These are phyloP conservation scores for Glycyrrhiza uralensis DNA, from an alignment of 306 rosid species.

Conservation along the genomic window DNA sequence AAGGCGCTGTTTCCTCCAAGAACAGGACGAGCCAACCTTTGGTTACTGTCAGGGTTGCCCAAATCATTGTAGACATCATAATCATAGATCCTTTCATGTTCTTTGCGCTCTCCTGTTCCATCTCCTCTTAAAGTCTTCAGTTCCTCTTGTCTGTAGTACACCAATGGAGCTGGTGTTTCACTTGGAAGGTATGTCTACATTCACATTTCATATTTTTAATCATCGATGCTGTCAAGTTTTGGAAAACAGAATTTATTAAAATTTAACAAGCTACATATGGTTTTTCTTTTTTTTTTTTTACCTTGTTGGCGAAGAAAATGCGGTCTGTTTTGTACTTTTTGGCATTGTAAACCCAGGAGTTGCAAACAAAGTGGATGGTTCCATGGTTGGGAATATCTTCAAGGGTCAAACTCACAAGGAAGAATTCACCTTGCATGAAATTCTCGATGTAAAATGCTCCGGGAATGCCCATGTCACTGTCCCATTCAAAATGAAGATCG, in stretches of 20 bases:
- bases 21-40: slow-evolving; percentile 45
- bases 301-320: slow-evolving; percentile 64
- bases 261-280: not conserved
- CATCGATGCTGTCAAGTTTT: not conserved
- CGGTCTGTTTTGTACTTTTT: slow-evolving; percentile 34
- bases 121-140: slow-evolving; percentile 58
- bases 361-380: slow-evolving; percentile 48
- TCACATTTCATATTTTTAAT: not conserved
- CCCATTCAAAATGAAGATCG: slow-evolving; percentile 49
- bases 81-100: slow-evolving; percentile 74
- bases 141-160: slow-evolving; percentile 51
- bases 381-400: slow-evolving; percentile 50
- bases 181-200: slow-evolving; percentile 67
- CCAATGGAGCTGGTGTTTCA: slow-evolving; percentile 60
- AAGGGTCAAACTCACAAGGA: slow-evolving; percentile 55
- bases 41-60: slow-evolving; percentile 48
- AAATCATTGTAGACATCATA: slow-evolving; percentile 76
- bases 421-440: slow-evolving; percentile 51
- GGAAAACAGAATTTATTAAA: not conserved
- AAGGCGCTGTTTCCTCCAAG: slow-evolving; percentile 62
- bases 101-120: slow-evolving; percentile 65
- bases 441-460: slow-evolving; percentile 58
- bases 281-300: not conserved
- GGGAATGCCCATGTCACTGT: slow-evolving; percentile 46
- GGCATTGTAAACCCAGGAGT: slow-evolving; percentile 66